phyloP scores from a whole-genome alignment of 176 grass and related monocot genomes.

The Lolium multiflorum region DNA sequence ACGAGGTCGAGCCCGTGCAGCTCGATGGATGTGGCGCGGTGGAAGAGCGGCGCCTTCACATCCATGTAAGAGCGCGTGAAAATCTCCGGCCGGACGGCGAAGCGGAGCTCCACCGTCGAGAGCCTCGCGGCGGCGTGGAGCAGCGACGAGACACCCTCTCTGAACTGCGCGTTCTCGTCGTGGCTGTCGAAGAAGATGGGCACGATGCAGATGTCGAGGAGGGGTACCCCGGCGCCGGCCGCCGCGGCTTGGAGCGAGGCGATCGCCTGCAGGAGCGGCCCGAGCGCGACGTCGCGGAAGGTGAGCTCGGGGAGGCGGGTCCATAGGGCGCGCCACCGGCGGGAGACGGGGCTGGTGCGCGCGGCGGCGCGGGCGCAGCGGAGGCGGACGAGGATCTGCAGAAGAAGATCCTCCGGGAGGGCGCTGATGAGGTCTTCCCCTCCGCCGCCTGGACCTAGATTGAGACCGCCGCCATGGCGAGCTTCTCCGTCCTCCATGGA shows the following conservation, averaged over 20 bases:
- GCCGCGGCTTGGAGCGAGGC: no score
- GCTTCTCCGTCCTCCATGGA: neutral
- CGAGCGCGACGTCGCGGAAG: neutral
- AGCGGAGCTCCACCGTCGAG: no score
- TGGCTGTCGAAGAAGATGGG: no score
- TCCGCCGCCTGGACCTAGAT: neutral
- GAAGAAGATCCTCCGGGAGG: neutral
- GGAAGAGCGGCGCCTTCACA: neutral
- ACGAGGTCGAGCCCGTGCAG: neutral
- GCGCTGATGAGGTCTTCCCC: neutral
- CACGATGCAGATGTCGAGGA: no score
- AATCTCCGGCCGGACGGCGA: no score
- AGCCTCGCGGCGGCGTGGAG: no score
- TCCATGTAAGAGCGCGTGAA: neutral
- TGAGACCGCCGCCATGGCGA: neutral
- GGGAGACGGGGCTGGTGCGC: neutral
- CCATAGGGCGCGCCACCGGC: neutral
- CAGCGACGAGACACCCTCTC: no score
- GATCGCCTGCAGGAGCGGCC: no score
- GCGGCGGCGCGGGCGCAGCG: neutral
- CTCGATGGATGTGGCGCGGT: neutral
- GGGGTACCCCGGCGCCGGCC: no score
- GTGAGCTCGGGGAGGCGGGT: neutral
- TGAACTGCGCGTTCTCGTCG: no score
- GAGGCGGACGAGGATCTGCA: neutral